Evolutionary conservation across 371 early-diverging fungal species (phyloP).

Genomic region (Rhizomucor pusillus): DNA sequence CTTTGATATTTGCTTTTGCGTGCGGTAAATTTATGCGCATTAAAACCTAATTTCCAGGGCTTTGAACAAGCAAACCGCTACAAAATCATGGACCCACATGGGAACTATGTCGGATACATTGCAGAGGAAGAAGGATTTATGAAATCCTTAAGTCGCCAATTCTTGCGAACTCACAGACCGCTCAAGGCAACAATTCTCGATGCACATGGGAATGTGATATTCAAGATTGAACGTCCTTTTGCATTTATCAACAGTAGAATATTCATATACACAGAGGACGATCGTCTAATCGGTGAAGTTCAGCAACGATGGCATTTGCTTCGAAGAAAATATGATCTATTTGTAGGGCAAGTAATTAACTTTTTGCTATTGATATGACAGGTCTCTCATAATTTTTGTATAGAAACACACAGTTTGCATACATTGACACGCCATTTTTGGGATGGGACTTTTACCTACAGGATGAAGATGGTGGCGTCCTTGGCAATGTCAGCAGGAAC

Average conservation of each 20-base stretch:
- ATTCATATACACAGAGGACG: constrained; percentile 58
- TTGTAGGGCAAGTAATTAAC: constrained; percentile 41
- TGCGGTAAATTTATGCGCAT: too few species aligned
- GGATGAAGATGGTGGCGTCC: constrained; percentile 55
- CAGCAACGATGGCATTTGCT: constrained; percentile 89
- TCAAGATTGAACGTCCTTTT: constrained; percentile 77
- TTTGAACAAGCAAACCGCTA: constrained; percentile 91
- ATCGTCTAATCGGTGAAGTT: constrained; percentile 80
- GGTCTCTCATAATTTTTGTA: background rate
- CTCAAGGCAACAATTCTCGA: constrained; percentile 80
- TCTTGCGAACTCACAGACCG: constrained; percentile 74
- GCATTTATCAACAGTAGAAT: constrained; percentile 80
- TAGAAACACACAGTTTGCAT: background rate
- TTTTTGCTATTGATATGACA: background rate
- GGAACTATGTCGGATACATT: constrained; percentile 77
- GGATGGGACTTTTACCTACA: constrained; percentile 81
- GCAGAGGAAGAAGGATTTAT: constrained; percentile 73
- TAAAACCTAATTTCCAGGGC: constrained; percentile 31
- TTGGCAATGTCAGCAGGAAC: constrained; percentile 75
- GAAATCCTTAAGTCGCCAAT: constrained; percentile 67
- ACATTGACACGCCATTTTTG: constrained; percentile 74
- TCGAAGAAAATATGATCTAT: constrained; percentile 82
- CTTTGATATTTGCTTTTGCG: background rate
- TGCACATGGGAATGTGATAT: constrained; percentile 63
- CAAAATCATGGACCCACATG: constrained; percentile 70